These are phyloP conservation scores for Tolypocladium paradoxum DNA, from an alignment of 2,329 filamentous ascomycete genomes.

Conservation along the genomic window DNA sequence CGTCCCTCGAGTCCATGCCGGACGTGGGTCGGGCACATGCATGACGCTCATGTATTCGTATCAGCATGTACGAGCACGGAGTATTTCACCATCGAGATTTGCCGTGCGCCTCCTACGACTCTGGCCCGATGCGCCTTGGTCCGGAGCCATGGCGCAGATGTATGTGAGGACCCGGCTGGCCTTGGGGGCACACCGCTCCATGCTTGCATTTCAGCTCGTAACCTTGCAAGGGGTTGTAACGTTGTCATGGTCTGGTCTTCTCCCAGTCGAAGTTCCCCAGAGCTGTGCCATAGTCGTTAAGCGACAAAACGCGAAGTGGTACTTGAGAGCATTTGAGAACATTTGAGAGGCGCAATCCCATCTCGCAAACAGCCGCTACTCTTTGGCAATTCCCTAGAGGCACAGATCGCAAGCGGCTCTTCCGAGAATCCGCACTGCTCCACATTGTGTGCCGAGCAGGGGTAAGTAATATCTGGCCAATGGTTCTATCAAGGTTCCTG, in stretches of 20 bases:
- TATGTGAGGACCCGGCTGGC: background rate
- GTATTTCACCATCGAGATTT: background rate
- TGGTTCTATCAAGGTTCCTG: background rate
- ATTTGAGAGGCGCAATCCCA: conserved; percentile 1
- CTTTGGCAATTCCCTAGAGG: too few relatives aligned
- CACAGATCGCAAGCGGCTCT: too few relatives aligned
- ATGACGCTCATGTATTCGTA: background rate
- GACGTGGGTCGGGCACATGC: background rate
- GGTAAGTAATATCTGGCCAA: too few relatives aligned
- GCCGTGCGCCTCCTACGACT: background rate
- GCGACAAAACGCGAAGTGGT: background rate
- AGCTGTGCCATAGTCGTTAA: background rate
- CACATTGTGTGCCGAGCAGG: background rate
- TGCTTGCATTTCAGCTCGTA: background rate
- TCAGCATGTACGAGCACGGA: background rate
- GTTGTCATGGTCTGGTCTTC: background rate
- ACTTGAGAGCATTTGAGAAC: conserved; percentile 7
- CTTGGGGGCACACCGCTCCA: background rate
- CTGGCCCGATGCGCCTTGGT: background rate
- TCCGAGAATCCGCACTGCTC: background rate
- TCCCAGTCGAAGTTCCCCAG: background rate
- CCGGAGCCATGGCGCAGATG: background rate
- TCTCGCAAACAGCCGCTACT: background rate
- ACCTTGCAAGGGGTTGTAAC: background rate
- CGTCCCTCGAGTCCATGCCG: background rate